Percentiles rank a stretch among this genome's conserved stretches.
Conservation (phyloP, 805 yeast species). For the Saccharomycopsis oosterbeekiorum region DNA sequence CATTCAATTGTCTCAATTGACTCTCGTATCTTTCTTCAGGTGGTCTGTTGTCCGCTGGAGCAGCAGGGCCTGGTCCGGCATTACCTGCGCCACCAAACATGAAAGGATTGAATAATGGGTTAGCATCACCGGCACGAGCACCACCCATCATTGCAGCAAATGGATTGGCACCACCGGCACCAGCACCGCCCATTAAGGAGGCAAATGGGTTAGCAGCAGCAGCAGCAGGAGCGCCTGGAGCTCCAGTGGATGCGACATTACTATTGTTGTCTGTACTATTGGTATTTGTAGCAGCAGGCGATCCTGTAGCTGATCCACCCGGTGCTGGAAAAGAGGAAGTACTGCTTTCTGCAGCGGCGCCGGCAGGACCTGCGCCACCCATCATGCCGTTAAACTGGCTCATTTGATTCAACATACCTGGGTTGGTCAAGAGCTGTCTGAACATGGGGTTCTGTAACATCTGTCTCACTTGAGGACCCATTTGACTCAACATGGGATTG, state of each 20-base stretch:
- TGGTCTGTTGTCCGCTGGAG: conserved; percentile 47
- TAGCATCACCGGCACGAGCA: conserved; percentile 71
- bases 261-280: conserved; percentile 7
- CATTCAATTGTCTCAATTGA: conserved; percentile 67
- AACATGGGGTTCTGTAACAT: conserved; percentile 77
- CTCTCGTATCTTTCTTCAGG: conserved; percentile 71
- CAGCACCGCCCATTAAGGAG: conserved; percentile 30
- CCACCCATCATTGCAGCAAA: conserved; percentile 25
- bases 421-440: conserved; percentile 72
- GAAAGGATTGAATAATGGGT: conserved; percentile 40
- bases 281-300: conserved; percentile 18
- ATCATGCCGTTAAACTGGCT: conserved; percentile 39
- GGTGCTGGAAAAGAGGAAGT: conserved; percentile 29
- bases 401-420: conserved; percentile 75
- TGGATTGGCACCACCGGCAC: conserved; percentile 25
- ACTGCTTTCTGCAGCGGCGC: conserved; percentile 32
- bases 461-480: conserved; percentile 86
- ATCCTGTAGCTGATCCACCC: conserved; percentile 18
- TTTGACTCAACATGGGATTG: conserved; percentile 71
- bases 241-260: conserved; percentile 19
- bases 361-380: conserved; percentile 30
- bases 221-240: conserved; percentile 21
- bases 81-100: conserved; percentile 25
- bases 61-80: conserved; percentile 17
- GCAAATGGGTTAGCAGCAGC: conserved; percentile 45